Percentiles rank a stretch among this genome's conserved stretches.
Evolutionary conservation across 2,329 filamentous ascomycete genomes (phyloP).

Genomic region (Hawksworthiomyces lignivorus): DNA sequence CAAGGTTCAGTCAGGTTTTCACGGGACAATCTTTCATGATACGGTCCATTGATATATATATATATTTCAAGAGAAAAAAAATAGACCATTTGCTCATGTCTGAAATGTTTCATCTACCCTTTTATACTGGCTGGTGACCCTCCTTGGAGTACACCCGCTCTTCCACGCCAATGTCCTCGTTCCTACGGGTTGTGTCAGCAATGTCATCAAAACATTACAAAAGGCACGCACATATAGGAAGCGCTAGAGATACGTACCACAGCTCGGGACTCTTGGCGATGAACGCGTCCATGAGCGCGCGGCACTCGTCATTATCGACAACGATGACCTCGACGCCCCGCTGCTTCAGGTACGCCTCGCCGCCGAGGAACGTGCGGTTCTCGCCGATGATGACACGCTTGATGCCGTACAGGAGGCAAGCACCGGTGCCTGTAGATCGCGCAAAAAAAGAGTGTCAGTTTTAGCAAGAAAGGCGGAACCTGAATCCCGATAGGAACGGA

Average conservation of each 20-base stretch:
- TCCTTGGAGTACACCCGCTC: slow-evolving; percentile 32
- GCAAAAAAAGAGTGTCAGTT: neutral
- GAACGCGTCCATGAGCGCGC: slow-evolving; percentile 62
- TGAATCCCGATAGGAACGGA: too few relatives aligned
- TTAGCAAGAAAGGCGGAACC: too few relatives aligned
- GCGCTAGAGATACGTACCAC: slow-evolving; percentile 43
- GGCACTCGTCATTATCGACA: slow-evolving; percentile 56
- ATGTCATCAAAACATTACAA: neutral
- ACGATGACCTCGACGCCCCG: slow-evolving; percentile 68
- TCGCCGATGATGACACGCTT: slow-evolving; percentile 69
- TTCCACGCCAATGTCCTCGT: slow-evolving; percentile 51
- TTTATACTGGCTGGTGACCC: slow-evolving; percentile 2
- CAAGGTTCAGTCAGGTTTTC: too few relatives aligned
- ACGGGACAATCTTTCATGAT: too few relatives aligned
- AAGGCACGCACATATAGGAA: neutral
- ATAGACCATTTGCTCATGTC: neutral
- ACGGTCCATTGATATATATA: too few relatives aligned
- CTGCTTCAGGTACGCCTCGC: slow-evolving; percentile 60
- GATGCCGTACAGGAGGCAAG: slow-evolving; percentile 69
- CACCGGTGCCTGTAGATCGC: slow-evolving; percentile 50
- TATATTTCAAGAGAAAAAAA: neutral
- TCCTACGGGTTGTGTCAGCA: slow-evolving; percentile 32
- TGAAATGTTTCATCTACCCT: too few relatives aligned
- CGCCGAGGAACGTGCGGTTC: slow-evolving; percentile 67
- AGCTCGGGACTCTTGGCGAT: slow-evolving; percentile 64